phyloP scores from a whole-genome alignment of 1,284 basidiomycete genomes.

The Takashimella koratensis region DNA sequence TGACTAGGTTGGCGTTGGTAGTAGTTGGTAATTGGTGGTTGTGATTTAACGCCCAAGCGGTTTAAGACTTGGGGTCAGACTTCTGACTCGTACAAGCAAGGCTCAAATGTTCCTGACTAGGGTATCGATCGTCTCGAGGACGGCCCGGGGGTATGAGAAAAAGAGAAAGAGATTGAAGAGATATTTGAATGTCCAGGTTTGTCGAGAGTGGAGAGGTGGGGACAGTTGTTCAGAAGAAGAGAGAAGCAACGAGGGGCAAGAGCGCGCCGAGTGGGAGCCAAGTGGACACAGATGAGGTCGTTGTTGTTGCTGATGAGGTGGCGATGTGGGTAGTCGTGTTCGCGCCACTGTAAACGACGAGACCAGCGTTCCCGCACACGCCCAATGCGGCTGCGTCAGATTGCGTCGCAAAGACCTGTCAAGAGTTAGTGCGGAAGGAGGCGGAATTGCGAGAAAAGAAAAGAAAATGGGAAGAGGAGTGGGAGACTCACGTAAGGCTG shows the following conservation, averaged over 20 bases:
- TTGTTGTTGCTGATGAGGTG: not conserved
- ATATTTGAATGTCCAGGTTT: not conserved
- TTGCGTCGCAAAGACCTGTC: conserved; percentile 25
- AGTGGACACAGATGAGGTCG: not conserved
- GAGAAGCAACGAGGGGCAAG: not conserved
- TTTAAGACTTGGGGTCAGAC: too few species aligned
- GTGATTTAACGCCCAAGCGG: too few species aligned
- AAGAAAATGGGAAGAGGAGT: too few species aligned
- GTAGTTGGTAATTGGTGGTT: too few species aligned
- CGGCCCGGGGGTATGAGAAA: too few species aligned
- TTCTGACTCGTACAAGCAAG: too few species aligned
- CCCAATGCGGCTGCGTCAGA: conserved; percentile 19
- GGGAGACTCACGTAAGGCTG: conserved; percentile 48
- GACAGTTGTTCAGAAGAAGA: not conserved
- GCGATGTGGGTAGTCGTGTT: conserved; percentile 1
- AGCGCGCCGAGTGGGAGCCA: not conserved
- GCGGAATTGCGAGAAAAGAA: not conserved
- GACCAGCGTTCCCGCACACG: conserved; percentile 23
- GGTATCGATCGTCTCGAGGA: too few species aligned
- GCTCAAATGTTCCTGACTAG: too few species aligned
- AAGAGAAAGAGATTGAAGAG: not conserved
- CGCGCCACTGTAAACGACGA: conserved; percentile 13
- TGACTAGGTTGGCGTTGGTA: too few species aligned
- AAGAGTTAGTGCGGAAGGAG: conserved; percentile 1
- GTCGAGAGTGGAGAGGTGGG: too few species aligned